These are phyloP conservation scores for Mrakia gelida DNA, from an alignment of 768 basidiomycete genomes.

Conservation along the genomic window DNA sequence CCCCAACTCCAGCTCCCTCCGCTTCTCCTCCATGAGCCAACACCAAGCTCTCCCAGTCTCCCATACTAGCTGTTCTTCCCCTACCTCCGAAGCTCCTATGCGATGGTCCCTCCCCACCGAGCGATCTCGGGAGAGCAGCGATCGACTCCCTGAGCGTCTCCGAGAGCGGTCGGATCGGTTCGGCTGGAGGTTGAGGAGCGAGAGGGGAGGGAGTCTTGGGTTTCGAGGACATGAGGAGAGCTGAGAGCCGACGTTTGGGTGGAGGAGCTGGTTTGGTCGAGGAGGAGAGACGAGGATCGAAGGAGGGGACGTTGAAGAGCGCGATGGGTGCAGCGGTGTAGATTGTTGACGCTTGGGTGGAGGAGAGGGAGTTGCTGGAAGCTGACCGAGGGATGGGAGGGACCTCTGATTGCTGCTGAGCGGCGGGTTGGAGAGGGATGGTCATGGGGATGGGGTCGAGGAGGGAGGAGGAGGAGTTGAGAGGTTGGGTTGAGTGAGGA, in stretches of 20 bases:
- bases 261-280: neutral
- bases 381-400: neutral
- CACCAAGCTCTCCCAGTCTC: slow-evolving; percentile 32
- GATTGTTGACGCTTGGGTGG: neutral
- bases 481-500: slow-evolving; percentile 17
- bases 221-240: slow-evolving; percentile 1
- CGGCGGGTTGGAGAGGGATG: neutral
- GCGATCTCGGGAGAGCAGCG: slow-evolving; percentile 26
- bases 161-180: slow-evolving; percentile 15
- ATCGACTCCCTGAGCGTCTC: slow-evolving; percentile 25
- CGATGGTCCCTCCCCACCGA: slow-evolving; percentile 26
- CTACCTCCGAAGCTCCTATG: slow-evolving; percentile 6
- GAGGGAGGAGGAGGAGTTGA: slow-evolving; percentile 17
- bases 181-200: neutral
- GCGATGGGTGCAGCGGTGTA: slow-evolving; percentile 9
- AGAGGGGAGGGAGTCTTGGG: slow-evolving; percentile 4
- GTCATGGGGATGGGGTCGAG: slow-evolving; percentile 1
- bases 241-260: slow-evolving; percentile 16
- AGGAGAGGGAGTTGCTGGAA: slow-evolving; percentile 4
- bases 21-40: slow-evolving; percentile 1
- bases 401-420: too few species aligned
- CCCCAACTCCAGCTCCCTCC: neutral
- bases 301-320: slow-evolving; percentile 24
- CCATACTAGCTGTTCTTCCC: slow-evolving; percentile 29
- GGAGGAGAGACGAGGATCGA: neutral